These are phyloP conservation scores for Hortiboletus rubellus DNA, from an alignment of 1,284 basidiomycete species.

Conservation along the genomic window DNA sequence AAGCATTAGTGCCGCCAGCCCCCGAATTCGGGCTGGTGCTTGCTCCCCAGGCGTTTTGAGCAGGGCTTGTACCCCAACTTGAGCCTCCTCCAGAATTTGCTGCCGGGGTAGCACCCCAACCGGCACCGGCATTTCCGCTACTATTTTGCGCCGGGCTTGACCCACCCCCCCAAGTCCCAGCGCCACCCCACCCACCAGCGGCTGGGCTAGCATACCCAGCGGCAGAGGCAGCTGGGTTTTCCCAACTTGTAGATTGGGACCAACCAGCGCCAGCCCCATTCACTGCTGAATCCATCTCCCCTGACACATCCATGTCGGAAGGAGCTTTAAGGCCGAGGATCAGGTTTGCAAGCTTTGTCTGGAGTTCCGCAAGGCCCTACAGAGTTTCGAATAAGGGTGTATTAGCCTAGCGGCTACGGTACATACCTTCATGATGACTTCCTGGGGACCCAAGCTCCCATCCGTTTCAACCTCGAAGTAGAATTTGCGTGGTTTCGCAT, in stretches of 20 bases:
- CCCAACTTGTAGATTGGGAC: conserved; percentile 21
- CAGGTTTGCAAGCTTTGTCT: conserved; percentile 79
- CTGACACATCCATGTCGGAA: conserved; percentile 54
- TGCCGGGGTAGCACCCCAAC: conserved; percentile 31
- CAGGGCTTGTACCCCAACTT: conserved; percentile 41
- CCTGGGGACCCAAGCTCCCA: conserved; percentile 84
- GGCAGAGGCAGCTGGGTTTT: conserved; percentile 25
- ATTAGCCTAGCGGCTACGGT: background rate
- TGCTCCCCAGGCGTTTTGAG: conserved; percentile 32
- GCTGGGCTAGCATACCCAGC: conserved; percentile 38
- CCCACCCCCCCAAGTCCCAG: conserved; percentile 25
- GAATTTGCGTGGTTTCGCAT: conserved; percentile 83
- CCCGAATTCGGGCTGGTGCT: conserved; percentile 36
- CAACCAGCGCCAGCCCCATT: conserved; percentile 36
- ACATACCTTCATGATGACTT: conserved; percentile 81
- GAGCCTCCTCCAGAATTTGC: conserved; percentile 28
- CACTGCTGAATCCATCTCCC: conserved; percentile 33
- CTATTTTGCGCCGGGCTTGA: conserved; percentile 35
- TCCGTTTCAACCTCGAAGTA: conserved; percentile 93
- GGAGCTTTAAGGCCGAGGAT: conserved; percentile 70
- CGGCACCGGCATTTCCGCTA: conserved; percentile 16
- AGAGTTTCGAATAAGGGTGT: background rate
- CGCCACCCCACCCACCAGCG: conserved; percentile 39
- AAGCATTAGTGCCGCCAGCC: conserved; percentile 25
- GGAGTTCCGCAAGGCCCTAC: conserved; percentile 79